A percentile compares a stretch with the other conserved stretches of the same genome.
These are phyloP conservation scores for Cercospora berteroae DNA, from an alignment of 2,329 filamentous ascomycete species.

Conservation along the genomic window DNA sequence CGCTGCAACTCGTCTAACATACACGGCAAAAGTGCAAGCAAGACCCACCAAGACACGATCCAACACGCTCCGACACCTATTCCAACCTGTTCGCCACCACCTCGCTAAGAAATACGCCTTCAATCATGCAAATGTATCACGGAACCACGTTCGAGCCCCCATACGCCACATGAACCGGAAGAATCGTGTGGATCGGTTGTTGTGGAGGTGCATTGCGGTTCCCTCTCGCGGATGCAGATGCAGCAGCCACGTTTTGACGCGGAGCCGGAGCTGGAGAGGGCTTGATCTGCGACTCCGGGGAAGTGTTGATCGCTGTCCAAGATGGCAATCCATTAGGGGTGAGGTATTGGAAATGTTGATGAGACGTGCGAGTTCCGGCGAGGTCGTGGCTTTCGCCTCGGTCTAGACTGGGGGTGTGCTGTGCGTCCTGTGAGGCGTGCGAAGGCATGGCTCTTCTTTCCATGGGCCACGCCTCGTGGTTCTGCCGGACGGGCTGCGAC, in stretches of 20 bases:
- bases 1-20: neutral
- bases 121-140: neutral
- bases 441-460: neutral
- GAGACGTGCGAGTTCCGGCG: neutral
- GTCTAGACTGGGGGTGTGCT: neutral
- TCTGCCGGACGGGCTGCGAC: neutral
- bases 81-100: neutral
- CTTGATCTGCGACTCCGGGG: neutral
- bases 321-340: constrained; percentile 8
- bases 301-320: constrained; percentile 9
- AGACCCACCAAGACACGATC: neutral
- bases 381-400: neutral
- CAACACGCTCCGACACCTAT: neutral
- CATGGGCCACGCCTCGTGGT: neutral
- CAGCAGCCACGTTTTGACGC: constrained; percentile 2
- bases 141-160: neutral
- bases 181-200: neutral
- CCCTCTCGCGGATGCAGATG: neutral
- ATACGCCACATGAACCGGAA: neutral
- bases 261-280: neutral
- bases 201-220: neutral
- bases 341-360: constrained; percentile 4
- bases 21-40: neutral
- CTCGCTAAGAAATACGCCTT: neutral
- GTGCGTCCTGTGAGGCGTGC: neutral